Base-by-base conservation (phyloP, 495 filamentous ascomycete species). In the Podospora appendiculata region DNA sequence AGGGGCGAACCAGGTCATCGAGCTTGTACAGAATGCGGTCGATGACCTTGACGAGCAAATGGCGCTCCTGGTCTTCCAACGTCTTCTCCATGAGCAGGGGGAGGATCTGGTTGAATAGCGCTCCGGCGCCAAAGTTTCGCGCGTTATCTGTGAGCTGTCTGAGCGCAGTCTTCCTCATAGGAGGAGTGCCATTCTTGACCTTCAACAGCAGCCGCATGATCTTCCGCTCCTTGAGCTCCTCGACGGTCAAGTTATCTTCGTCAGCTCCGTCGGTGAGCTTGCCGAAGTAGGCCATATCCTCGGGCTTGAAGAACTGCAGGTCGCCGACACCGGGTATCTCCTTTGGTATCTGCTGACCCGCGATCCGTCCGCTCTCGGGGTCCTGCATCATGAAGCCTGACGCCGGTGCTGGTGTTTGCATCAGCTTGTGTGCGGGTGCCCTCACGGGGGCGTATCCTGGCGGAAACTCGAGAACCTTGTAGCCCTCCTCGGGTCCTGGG, bases 221-320 rank as follows among this genome's bases (percentile, higher is more conserved):
- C 71, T 99, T 99, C 42, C 94, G 79, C 71, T 99, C 91, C 66
- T 96, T 97, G 53, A 99, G 72, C 63, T 97, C 93, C 25, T 99
- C 94, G 11, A 97, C 89, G 40, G 81, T 88, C 74, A 99, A 83
- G 36, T 82, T 76, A 57, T 89, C 90, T 65, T 99, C 94, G 62
- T 99, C 89, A n/a, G 84, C 83, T 13, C 87, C 89, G 64, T 97
- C 94, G 42, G 94, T 90, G 17, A 99, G 78, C 75, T 97, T 99
- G 49, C 93, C 92, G 60, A 99, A 99, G 72, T 99, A 99, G 32
- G 87, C 83, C 94, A 96, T 97, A 74, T 99, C 94, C 70, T 96
- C 93, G 9, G 89, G 82, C 71, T 99, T 99, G 80, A 97, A 97
- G 69, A 97, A 99, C 56, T 96, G 91, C 40, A 99, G 74, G 64